Conservation (phyloP, 2,329 filamentous ascomycete species). For the Penicillium sp. region DNA sequence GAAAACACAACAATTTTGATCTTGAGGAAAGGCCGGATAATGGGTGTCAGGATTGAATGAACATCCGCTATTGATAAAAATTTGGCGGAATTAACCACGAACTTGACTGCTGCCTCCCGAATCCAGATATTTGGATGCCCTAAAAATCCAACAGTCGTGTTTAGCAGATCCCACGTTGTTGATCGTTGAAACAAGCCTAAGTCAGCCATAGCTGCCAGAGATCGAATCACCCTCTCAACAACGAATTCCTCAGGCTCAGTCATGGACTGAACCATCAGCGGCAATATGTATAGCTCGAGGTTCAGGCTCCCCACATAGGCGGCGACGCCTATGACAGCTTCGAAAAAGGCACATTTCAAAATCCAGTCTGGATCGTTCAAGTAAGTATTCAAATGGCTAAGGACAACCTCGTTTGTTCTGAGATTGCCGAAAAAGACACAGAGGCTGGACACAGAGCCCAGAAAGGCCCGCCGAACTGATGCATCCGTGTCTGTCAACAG, state of each 20-base stretch:
- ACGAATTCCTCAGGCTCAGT: slow-evolving; percentile 93
- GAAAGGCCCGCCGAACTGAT: slow-evolving; percentile 82
- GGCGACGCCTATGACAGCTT: slow-evolving; percentile 88
- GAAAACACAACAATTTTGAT: slow-evolving; percentile 66
- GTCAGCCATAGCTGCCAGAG: slow-evolving; percentile 81
- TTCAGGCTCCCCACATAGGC: slow-evolving; percentile 85
- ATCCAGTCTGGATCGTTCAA: slow-evolving; percentile 96
- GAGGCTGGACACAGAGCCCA: slow-evolving; percentile 85
- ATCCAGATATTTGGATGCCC: slow-evolving; percentile 97
- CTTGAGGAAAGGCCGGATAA: slow-evolving; percentile 79
- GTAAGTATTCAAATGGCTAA: slow-evolving; percentile 96
- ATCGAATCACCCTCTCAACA: slow-evolving; percentile 83
- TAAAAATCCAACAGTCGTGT: slow-evolving; percentile 78
- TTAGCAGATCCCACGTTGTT: slow-evolving; percentile 83
- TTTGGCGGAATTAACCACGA: slow-evolving; percentile 72
- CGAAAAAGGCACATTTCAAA: slow-evolving; percentile 93
- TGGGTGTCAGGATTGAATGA: slow-evolving; percentile 76
- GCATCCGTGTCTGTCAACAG: slow-evolving; percentile 84
- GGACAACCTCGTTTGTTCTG: slow-evolving; percentile 91
- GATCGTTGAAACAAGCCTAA: slow-evolving; percentile 81
- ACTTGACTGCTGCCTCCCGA: slow-evolving; percentile 80
- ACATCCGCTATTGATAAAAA: slow-evolving; percentile 77
- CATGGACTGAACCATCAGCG: slow-evolving; percentile 91
- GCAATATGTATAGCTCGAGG: slow-evolving; percentile 91
- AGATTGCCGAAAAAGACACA: slow-evolving; percentile 92